phyloP scores from a whole-genome alignment of 805 yeast species.

The Wickerhamomyces rabaulensis region DNA sequence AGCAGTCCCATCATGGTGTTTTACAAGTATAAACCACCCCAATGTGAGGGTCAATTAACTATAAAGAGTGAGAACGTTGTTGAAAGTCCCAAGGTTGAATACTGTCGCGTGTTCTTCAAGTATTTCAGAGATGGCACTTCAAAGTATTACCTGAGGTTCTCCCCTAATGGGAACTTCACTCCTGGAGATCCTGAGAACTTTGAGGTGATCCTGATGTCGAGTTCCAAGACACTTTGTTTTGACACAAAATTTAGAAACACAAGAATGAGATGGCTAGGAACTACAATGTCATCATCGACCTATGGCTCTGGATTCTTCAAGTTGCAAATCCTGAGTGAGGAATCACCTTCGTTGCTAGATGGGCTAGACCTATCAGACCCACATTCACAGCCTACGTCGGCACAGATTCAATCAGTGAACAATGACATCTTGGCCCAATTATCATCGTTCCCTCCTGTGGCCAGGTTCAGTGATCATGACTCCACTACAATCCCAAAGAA shows the following conservation, averaged over 20 bases:
- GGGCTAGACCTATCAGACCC: constrained; percentile 3
- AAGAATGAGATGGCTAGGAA: constrained; percentile 36
- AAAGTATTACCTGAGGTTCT: constrained; percentile 27
- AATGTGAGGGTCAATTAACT: constrained; percentile 1
- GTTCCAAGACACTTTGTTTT: constrained; percentile 25
- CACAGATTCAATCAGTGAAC: background rate
- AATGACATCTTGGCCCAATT: constrained; percentile 5
- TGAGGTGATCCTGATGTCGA: constrained; percentile 26
- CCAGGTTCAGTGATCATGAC: constrained; percentile 17
- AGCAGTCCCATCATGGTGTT: constrained; percentile 26
- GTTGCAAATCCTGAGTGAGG: constrained; percentile 28
- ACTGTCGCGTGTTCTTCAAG: constrained; percentile 28
- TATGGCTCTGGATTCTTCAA: constrained; percentile 31
- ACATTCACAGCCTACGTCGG: background rate
- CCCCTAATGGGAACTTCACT: constrained; percentile 14
- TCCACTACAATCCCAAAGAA: constrained; percentile 12
- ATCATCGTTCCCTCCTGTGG: constrained; percentile 18
- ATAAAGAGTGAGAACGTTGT: background rate
- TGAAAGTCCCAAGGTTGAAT: constrained; percentile 23
- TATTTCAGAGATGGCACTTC: constrained; percentile 19
- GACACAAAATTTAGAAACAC: constrained; percentile 27
- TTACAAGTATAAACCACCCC: constrained; percentile 20
- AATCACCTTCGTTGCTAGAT: constrained; percentile 27
- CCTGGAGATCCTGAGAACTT: constrained; percentile 15
- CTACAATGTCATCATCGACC: constrained; percentile 30